Percentiles rank a stretch among this genome's conserved stretches.
Evolutionary conservation across 1,139 yeast genomes (phyloP).

Genomic region (Lodderomyces margitis): DNA sequence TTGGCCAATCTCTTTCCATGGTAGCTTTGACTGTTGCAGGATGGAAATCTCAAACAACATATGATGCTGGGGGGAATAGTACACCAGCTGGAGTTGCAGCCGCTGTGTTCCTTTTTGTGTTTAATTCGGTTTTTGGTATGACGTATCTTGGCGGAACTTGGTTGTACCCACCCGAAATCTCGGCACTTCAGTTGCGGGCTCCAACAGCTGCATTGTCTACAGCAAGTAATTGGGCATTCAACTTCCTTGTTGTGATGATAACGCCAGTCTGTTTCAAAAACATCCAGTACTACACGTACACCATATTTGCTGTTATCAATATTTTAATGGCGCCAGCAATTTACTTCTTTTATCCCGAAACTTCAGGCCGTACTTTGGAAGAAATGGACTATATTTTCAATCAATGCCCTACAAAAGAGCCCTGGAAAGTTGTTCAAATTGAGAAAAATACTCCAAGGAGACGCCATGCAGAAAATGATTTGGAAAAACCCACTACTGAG

Average conservation of each 20-base stretch:
- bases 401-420: constrained; percentile 32
- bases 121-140: constrained; percentile 31
- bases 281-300: constrained; percentile 33
- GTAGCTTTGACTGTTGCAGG: constrained; percentile 29
- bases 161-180: constrained; percentile 43
- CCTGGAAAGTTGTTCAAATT: constrained; percentile 40
- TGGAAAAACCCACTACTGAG: constrained; percentile 11
- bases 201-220: constrained; percentile 37
- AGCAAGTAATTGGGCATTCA: constrained; percentile 38
- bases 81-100: constrained; percentile 30
- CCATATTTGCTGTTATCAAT: constrained; percentile 41
- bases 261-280: constrained; percentile 33
- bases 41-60: constrained; percentile 24
- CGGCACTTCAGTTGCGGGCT: constrained; percentile 35
- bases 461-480: constrained; percentile 4
- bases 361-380: constrained; percentile 57
- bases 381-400: constrained; percentile 61
- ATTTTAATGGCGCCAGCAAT: constrained; percentile 51
- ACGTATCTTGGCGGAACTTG: constrained; percentile 37
- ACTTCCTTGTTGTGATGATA: constrained; percentile 32
- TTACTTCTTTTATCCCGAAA: constrained; percentile 59
- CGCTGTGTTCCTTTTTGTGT: constrained; percentile 36
- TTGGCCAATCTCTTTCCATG: constrained; percentile 42
- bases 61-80: constrained; percentile 14
- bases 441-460: constrained; percentile 20